phyloP scores from a whole-genome alignment of 306 rosid species.

The Malus domestica region ASM211411v1 NC_041789.1:23423501-23424000 shows the following conservation, averaged over 20 bases:
- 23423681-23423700: slow-evolving; percentile 77
- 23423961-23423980: slow-evolving; percentile 1
- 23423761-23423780: slow-evolving; percentile 93
- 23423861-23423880: slow-evolving; percentile 76
- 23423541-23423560: slow-evolving; percentile 74
- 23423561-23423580: slow-evolving; percentile 33
- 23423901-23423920: not conserved
- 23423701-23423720: slow-evolving; percentile 61
- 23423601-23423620: slow-evolving; percentile 31
- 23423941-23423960: slow-evolving; percentile 10
- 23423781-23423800: slow-evolving; percentile 66
- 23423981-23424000: slow-evolving; percentile 3
- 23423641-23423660: slow-evolving; percentile 39
- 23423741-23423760: slow-evolving; percentile 48
- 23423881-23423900: slow-evolving; percentile 18
- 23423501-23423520: slow-evolving; percentile 59
- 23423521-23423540: slow-evolving; percentile 79
- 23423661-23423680: slow-evolving; percentile 57
- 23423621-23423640: slow-evolving; percentile 21
- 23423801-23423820: slow-evolving; percentile 60
- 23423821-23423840: slow-evolving; percentile 69
- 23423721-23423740: slow-evolving; percentile 53
- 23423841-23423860: slow-evolving; percentile 70
- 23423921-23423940: not conserved
- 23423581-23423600: slow-evolving; percentile 50